phyloP scores from a whole-genome alignment of 805 yeast species.

The Grigorovia jiainica region DNA sequence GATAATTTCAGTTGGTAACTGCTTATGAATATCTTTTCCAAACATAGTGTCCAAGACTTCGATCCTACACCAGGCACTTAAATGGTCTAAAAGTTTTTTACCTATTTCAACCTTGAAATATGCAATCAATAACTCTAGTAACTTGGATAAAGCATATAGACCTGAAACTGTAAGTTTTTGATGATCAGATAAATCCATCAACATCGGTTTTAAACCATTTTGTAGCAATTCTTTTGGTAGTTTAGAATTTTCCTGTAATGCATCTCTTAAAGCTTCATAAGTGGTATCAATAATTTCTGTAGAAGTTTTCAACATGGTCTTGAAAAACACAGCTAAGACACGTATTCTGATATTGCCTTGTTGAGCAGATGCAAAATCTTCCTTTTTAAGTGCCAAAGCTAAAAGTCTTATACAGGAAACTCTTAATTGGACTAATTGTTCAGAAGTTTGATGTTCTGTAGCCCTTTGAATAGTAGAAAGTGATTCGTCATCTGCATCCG shows the following conservation, averaged over 20 bases:
- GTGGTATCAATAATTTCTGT: constrained; percentile 89
- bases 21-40: constrained; percentile 68
- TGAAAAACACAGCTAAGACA: constrained; percentile 88
- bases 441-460: constrained; percentile 78
- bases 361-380: constrained; percentile 69
- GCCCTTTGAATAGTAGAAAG: constrained; percentile 79
- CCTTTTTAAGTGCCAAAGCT: constrained; percentile 74
- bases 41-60: constrained; percentile 65
- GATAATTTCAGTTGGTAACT: constrained; percentile 76
- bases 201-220: constrained; percentile 88
- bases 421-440: constrained; percentile 76
- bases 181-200: constrained; percentile 90
- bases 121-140: constrained; percentile 77
- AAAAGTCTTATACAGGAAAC: constrained; percentile 82
- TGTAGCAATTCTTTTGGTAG: constrained; percentile 93
- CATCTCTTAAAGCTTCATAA: constrained; percentile 74
- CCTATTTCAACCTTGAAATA: constrained; percentile 97
- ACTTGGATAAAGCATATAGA: constrained; percentile 78
- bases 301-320: constrained; percentile 78
- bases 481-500: constrained; percentile 96
- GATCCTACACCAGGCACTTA: constrained; percentile 93
- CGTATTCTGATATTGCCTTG: constrained; percentile 71
- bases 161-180: constrained; percentile 84
- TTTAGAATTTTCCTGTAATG: constrained; percentile 75
- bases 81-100: constrained; percentile 79